These are phyloP conservation scores for Aspergillus kassunensis DNA, from an alignment of 495 filamentous ascomycete species.

Conservation along the genomic window DNA sequence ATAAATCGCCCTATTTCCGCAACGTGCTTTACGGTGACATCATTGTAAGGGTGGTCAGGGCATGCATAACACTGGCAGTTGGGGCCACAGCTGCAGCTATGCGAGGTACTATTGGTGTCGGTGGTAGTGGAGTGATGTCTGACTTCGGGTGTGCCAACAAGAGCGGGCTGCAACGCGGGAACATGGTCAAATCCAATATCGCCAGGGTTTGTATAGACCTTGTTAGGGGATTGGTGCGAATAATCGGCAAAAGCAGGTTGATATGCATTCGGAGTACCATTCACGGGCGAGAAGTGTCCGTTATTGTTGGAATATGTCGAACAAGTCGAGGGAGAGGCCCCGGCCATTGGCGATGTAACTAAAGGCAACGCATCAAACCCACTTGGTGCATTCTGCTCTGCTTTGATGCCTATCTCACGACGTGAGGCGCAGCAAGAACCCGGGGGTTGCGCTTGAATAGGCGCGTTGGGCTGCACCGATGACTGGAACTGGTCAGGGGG, in stretches of 20 bases:
- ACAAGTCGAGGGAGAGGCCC: not conserved
- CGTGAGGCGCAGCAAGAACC: slow-evolving; percentile 33
- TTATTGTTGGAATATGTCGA: not conserved
- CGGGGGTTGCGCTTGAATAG: slow-evolving; percentile 7
- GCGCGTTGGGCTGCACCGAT: not conserved
- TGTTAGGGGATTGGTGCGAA: not conserved
- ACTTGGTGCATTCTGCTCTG: not conserved
- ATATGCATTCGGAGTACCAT: not conserved
- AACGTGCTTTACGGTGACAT: slow-evolving; percentile 63
- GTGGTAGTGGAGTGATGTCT: slow-evolving; percentile 9
- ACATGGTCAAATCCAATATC: not conserved
- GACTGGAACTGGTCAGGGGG: slow-evolving; percentile 28
- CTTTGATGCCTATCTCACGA: not conserved
- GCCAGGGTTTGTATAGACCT: not conserved
- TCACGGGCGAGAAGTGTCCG: slow-evolving; percentile 1
- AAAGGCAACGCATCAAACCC: not conserved
- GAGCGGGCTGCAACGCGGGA: slow-evolving; percentile 17
- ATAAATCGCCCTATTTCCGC: slow-evolving; percentile 46
- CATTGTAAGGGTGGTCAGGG: slow-evolving; percentile 67
- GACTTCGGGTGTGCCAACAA: slow-evolving; percentile 11
- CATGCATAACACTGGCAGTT: slow-evolving; percentile 68
- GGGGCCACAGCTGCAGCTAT: slow-evolving; percentile 63
- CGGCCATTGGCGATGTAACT: not conserved
- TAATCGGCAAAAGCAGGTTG: not conserved
- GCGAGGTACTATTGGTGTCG: slow-evolving; percentile 21